phyloP scores from a whole-genome alignment of 805 yeast genomes.

The Ogataea wickerhamii region DNA sequence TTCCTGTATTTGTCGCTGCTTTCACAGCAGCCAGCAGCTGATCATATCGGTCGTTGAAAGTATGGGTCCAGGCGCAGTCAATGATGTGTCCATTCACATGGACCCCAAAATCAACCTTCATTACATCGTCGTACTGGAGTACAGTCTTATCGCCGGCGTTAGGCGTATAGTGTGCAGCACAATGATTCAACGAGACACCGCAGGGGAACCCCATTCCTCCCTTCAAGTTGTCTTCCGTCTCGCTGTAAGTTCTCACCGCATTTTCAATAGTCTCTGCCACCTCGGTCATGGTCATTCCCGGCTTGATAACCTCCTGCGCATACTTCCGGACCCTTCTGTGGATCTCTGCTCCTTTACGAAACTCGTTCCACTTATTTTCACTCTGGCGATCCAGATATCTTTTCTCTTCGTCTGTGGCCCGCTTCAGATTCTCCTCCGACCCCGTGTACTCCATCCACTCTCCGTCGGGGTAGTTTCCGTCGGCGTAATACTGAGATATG shows the following conservation, averaged over 20 bases:
- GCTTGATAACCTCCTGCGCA: slow-evolving; percentile 69
- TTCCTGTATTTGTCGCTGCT: slow-evolving; percentile 93
- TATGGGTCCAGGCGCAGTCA: slow-evolving; percentile 91
- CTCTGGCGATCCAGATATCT: slow-evolving; percentile 69
- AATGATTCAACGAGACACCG: slow-evolving; percentile 89
- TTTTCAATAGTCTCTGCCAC: slow-evolving; percentile 88
- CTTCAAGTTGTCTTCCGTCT: slow-evolving; percentile 52
- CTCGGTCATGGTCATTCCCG: slow-evolving; percentile 90
- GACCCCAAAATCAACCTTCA: slow-evolving; percentile 96
- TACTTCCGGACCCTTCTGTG: slow-evolving; percentile 87
- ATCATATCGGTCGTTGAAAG: slow-evolving; percentile 84
- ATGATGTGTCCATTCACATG: slow-evolving; percentile 92
- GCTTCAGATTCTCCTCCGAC: slow-evolving; percentile 55
- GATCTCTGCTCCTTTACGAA: slow-evolving; percentile 93
- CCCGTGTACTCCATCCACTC: slow-evolving; percentile 74
- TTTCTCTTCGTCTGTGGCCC: slow-evolving; percentile 85
- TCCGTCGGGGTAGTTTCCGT: slow-evolving; percentile 79
- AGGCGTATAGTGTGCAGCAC: slow-evolving; percentile 98
- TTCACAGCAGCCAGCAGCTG: slow-evolving; percentile 76
- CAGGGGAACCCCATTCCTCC: slow-evolving; percentile 98
- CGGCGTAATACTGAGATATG: slow-evolving; percentile 65
- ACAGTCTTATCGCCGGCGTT: slow-evolving; percentile 89
- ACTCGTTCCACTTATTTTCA: slow-evolving; percentile 71
- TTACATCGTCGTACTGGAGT: slow-evolving; percentile 80
- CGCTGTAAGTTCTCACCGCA: slow-evolving; percentile 68